phyloP scores from a whole-genome alignment of 148 eudicot species.

The Silene latifolia region DNA sequence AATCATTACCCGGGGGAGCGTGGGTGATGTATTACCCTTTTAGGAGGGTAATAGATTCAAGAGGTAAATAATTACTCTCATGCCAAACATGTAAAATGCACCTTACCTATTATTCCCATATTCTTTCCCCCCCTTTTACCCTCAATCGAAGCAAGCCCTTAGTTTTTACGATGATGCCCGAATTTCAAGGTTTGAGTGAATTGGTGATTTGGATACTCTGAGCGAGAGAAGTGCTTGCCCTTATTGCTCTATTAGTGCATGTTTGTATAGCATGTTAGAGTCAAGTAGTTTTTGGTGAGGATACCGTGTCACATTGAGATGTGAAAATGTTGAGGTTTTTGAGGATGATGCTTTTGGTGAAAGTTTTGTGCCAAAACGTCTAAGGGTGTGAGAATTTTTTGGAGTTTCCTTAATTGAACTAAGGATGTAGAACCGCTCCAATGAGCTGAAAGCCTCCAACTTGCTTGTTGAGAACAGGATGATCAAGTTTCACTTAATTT shows the following conservation, averaged over 20 bases:
- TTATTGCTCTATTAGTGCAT: neutral
- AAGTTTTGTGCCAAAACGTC: neutral
- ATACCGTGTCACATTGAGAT: neutral
- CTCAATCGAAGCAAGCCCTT: too few species aligned
- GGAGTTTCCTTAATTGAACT: neutral
- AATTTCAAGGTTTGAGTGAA: neutral
- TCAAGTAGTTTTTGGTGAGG: neutral
- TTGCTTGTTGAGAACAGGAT: too few species aligned
- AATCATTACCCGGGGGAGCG: too few species aligned
- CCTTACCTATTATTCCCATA: too few species aligned
- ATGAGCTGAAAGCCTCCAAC: too few species aligned
- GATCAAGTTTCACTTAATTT: too few species aligned
- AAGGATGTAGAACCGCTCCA: neutral
- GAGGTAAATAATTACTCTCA: too few species aligned
- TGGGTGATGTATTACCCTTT: too few species aligned
- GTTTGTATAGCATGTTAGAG: neutral
- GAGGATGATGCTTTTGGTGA: neutral
- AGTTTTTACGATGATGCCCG: neutral
- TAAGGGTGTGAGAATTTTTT: neutral
- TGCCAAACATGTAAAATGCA: too few species aligned
- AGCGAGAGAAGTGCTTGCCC: neutral
- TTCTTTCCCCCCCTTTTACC: too few species aligned
- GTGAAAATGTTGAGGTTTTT: neutral
- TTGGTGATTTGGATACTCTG: neutral
- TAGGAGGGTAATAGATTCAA: too few species aligned